phyloP scores from a whole-genome alignment of 164 flowering plant species.

The Vitis rupestris region DNA sequence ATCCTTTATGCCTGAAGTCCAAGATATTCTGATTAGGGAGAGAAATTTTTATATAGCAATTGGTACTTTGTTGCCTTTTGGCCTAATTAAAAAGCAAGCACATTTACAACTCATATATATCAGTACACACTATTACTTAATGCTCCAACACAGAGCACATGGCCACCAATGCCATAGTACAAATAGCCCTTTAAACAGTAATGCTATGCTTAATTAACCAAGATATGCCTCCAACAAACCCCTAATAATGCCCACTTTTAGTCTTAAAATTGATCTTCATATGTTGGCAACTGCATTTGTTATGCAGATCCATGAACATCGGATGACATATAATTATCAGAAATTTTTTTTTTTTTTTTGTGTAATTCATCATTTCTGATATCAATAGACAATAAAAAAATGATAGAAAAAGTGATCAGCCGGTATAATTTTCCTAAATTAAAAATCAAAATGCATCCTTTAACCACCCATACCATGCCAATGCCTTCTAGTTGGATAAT shows the following conservation, averaged over 20 bases:
- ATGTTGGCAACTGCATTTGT: too few species aligned
- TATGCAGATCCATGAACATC: not conserved
- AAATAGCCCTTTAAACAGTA: not conserved
- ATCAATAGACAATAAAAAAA: too few species aligned
- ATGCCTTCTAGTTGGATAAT: too few species aligned
- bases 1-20: conserved; percentile 5
- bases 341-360: not conserved
- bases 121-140: not conserved
- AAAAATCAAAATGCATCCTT: too few species aligned
- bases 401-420: too few species aligned
- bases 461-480: too few species aligned
- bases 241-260: not conserved
- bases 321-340: not conserved
- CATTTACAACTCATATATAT: conserved; percentile 6
- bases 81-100: not conserved
- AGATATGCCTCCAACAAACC: not conserved
- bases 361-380: too few species aligned
- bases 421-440: too few species aligned
- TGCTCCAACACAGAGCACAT: conserved; percentile 5
- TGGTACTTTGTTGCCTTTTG: conserved; percentile 1
- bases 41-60: not conserved
- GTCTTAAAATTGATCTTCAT: too few species aligned
- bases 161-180: conserved; percentile 1
- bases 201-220: not conserved
- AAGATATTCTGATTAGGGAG: conserved; percentile 4